Evolutionary conservation across 1,284 basidiomycete species (phyloP), one percentile per base, ranked within the genome.

Genomic region (Malassezia equina): DNA sequence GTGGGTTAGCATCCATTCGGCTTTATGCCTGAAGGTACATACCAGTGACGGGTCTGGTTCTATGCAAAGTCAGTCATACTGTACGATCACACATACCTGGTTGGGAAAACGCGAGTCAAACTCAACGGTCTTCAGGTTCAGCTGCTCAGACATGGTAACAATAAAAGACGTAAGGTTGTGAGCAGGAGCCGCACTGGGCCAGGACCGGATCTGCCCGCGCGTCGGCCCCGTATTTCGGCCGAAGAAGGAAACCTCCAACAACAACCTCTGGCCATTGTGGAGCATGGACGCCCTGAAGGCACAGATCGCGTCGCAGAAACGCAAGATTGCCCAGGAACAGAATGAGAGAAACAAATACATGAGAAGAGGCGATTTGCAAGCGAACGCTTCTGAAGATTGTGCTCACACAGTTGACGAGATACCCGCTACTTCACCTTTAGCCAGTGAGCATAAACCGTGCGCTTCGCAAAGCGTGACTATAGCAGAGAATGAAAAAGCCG

Each of bases 251-350:
- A 33, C 27, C 44, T 32, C n/a, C 44, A 31, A 15, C 47, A 40
- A 11, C n/a, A 27, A 27, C 21, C 28, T 29, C 23, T 13, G 41
- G 24, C 24, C 27, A 28, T 24, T 27, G 19, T 15, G 40, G 19
- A 34, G 19, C 23, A 91, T 91, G 88, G 84, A 91, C 71, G 82
- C 83, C 24, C 83, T 91, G 67, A 87, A 86, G 67, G 84, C 88
- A 52, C 88, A 93, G 77, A 86, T 96, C 60, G 85, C 84, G 21
- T 54, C 64, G 31, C 60, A 55, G 52, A 77, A 81, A 54, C 94
- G 95, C 76, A 85, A 90, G 66, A 93, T 91, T 73, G 79, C 81
- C 4, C 28, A 33, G 3, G 67, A 81, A 17, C n/a, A 17, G 7
- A 75, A 78, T n/a, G 42, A 13, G 28, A 48, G 45, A 2, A 52